phyloP scores from a whole-genome alignment of 1,284 basidiomycete species.

The Vanrija pseudolonga region DNA sequence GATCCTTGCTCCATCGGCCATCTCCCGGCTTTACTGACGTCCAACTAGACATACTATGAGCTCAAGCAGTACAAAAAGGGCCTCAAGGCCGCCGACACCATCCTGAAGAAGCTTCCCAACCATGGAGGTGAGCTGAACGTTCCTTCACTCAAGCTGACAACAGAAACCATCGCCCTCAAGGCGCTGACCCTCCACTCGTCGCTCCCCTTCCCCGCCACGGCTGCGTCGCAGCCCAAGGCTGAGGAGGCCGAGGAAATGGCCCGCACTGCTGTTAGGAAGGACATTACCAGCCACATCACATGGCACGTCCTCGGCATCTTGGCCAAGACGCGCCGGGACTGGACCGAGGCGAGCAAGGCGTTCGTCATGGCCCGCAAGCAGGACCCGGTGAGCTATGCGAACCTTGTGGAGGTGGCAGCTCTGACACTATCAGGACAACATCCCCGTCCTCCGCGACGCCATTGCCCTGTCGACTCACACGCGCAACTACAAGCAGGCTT shows the following conservation, averaged over 20 bases:
- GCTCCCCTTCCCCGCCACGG: constrained; percentile 43
- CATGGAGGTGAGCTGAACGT: constrained; percentile 72
- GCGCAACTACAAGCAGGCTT: constrained; percentile 73
- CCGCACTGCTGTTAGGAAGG: constrained; percentile 79
- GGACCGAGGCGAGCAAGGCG: constrained; percentile 55
- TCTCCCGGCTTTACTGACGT: background rate
- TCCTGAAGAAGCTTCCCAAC: constrained; percentile 92
- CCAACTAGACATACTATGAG: constrained; percentile 67
- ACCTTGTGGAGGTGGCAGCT: background rate
- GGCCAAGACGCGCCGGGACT: constrained; percentile 62
- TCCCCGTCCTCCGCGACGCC: constrained; percentile 88
- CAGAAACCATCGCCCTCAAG: constrained; percentile 92
- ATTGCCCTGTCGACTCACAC: constrained; percentile 87
- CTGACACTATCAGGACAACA: constrained; percentile 66
- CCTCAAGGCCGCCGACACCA: constrained; percentile 85
- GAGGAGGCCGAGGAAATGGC: constrained; percentile 76
- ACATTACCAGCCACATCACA: constrained; percentile 89
- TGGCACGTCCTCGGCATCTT: constrained; percentile 98
- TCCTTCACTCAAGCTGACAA: background rate
- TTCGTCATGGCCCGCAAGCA: constrained; percentile 68
- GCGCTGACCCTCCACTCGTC: constrained; percentile 68
- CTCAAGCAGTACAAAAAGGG: constrained; percentile 84
- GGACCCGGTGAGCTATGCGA: constrained; percentile 67
- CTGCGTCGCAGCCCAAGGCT: constrained; percentile 59
- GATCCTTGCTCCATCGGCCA: constrained; percentile 3